phyloP scores from a whole-genome alignment of 441 rosid species.

The Bruguiera hainesii region DNA sequence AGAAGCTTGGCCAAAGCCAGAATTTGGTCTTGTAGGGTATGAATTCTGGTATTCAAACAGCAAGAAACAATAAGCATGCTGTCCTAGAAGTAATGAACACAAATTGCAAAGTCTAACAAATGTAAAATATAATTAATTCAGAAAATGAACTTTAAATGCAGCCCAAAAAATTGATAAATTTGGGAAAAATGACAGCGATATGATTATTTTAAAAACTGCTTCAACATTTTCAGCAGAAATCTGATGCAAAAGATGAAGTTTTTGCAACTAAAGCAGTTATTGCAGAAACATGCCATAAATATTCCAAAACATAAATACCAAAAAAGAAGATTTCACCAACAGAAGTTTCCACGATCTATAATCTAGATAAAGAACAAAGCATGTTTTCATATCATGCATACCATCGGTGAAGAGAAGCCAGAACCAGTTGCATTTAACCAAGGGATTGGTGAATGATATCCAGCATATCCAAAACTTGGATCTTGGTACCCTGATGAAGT shows the following conservation, averaged over 20 bases:
- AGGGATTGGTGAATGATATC: slow-evolving; percentile 37
- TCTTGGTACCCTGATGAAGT: slow-evolving; percentile 55
- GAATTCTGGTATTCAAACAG: slow-evolving; percentile 36
- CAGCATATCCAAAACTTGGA: slow-evolving; percentile 47
- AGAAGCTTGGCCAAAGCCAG: slow-evolving; percentile 50
- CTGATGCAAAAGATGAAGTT: too few species aligned
- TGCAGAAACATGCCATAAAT: too few species aligned
- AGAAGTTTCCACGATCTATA: not conserved
- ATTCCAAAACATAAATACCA: not conserved
- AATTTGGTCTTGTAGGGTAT: slow-evolving; percentile 45
- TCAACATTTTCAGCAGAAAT: too few species aligned
- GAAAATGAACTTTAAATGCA: not conserved
- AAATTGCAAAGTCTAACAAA: slow-evolving; percentile 5
- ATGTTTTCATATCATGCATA: slow-evolving; percentile 2
- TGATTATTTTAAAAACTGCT: too few species aligned
- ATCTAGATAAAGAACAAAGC: not conserved
- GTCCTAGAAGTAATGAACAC: not conserved
- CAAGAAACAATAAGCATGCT: not conserved
- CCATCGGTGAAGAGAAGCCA: slow-evolving; percentile 33
- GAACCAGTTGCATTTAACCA: slow-evolving; percentile 34
- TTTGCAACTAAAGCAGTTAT: too few species aligned
- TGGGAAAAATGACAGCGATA: too few species aligned
- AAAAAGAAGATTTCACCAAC: not conserved
- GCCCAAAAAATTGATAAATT: too few species aligned
- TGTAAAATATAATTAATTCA: not conserved